These are phyloP conservation scores for Teunomyces barrocoloradensis DNA, from an alignment of 805 yeast genomes.

Conservation along the genomic window DNA sequence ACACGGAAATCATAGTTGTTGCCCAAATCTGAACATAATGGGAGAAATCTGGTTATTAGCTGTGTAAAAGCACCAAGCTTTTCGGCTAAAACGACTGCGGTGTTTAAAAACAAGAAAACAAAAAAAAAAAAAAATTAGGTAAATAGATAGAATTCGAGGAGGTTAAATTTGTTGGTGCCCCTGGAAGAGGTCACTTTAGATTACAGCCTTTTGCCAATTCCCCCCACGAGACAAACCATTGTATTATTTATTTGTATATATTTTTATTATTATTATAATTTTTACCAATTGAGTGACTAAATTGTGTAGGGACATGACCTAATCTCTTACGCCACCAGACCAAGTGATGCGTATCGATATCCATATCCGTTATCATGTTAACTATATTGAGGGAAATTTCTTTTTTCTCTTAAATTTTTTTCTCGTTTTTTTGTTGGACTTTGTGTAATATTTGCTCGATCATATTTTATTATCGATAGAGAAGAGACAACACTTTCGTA, in stretches of 20 bases:
- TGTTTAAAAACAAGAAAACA: neutral
- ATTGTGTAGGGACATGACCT: too few relatives aligned
- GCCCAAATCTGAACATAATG: neutral
- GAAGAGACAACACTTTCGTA: neutral
- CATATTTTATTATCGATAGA: conserved; percentile 2
- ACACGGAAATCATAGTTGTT: neutral
- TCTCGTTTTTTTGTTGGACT: neutral
- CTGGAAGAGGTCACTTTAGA: too few relatives aligned
- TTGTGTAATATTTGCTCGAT: conserved; percentile 1
- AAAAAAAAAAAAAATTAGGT: neutral
- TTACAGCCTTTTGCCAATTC: too few relatives aligned
- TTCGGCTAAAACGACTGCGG: neutral
- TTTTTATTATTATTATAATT: too few relatives aligned
- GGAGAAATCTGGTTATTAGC: neutral
- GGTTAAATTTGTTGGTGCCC: too few relatives aligned
- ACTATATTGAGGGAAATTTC: neutral
- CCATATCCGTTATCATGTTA: neutral
- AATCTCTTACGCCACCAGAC: neutral
- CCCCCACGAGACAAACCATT: too few relatives aligned
- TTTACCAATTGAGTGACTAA: too few relatives aligned
- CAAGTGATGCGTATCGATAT: neutral
- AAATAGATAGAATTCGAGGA: too few relatives aligned
- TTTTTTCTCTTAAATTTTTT: neutral
- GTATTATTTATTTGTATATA: too few relatives aligned
- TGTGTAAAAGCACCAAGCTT: neutral